Conservation (phyloP, 306 rosid genomes). For the Elaeagnus macrophylla region DNA sequence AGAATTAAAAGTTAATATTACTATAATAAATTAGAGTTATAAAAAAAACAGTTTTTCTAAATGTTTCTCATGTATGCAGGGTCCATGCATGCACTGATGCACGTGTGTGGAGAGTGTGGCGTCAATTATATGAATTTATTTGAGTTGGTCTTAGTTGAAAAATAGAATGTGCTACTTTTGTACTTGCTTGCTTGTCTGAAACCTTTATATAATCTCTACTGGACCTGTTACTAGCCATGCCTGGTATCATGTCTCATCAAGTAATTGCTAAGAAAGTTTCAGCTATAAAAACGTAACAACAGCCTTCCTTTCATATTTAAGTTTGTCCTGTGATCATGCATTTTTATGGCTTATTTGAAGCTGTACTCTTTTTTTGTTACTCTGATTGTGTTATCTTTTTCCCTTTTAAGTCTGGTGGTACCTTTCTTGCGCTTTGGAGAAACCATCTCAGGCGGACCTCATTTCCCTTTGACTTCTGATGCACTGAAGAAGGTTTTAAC, state of each 20-base stretch:
- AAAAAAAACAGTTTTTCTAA: no score
- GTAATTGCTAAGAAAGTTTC: no score
- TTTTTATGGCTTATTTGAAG: background rate
- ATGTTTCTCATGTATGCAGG: no score
- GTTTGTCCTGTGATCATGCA: background rate
- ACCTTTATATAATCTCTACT: no score
- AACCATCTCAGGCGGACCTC: constrained; percentile 57
- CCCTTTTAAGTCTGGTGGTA: constrained; percentile 56
- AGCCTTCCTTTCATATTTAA: no score
- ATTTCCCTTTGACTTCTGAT: constrained; percentile 78
- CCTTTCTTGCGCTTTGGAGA: constrained; percentile 94
- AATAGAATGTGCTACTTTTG: background rate
- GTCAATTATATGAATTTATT: background rate
- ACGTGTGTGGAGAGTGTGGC: background rate
- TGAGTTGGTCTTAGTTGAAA: background rate
- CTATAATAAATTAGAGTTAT: no score
- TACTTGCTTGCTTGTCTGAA: background rate
- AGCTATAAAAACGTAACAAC: no score
- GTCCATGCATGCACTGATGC: background rate
- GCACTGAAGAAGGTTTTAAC: constrained; percentile 77
- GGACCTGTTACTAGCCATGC: no score
- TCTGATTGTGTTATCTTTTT: constrained; percentile 6
- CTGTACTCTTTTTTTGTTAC: background rate
- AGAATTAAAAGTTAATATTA: no score
- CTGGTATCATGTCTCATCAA: no score